Base-by-base conservation (phyloP, 768 basidiomycete genomes). In the Ramaria rubella region DNA sequence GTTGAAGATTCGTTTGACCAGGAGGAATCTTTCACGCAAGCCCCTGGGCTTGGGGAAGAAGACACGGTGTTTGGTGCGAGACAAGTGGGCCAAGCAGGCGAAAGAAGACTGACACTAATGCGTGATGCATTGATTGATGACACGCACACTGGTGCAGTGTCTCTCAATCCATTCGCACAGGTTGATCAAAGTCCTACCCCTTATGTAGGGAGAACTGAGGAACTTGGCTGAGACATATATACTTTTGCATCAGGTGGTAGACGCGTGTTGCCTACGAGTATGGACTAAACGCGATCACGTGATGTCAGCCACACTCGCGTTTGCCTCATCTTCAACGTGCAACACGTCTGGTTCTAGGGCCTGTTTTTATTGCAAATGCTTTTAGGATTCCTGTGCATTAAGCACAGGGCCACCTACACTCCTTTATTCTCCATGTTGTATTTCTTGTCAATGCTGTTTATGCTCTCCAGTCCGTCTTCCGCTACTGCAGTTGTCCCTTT, bases 151-250 rank as follows among this genome's bases (percentile, higher is more conserved):
- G 55, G 55, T 48, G 55, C 31, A 15, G 29, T 49, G 33, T 46
- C 43, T 23, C 44, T 56, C 15, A 56, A 56, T 49, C 55, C 55
- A 12, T 45, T 23, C 21, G 55, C 55, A 23, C 55, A 56, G 27
- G 27, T 56, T 2, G 55, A 56, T 12, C 55, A 56, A 23, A 56
- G 55, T 48, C 55, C 55, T 11, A 56, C 55, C 2, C 55, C 55
- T 4, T 45, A 55, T 33, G 26, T 29, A 17, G 53, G 53, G 26
- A 14, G 44, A 26, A 8, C 49, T 5, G 49, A 48, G 46, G 46
- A 48, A 27, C 29, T 48, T 26, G 17, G 17, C 17, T 42, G 17
- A 17, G 34, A 36, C 7, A 36, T 17, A 36, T 7, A 36, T 8
- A 8, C 34, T 42, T 42, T 21, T 19, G 23, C n/a, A 17, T 42